Evolutionary conservation across 2,329 filamentous ascomycete species (phyloP), one percentile per base, ranked within the genome.

Genomic region (Neonectria faginata): DNA sequence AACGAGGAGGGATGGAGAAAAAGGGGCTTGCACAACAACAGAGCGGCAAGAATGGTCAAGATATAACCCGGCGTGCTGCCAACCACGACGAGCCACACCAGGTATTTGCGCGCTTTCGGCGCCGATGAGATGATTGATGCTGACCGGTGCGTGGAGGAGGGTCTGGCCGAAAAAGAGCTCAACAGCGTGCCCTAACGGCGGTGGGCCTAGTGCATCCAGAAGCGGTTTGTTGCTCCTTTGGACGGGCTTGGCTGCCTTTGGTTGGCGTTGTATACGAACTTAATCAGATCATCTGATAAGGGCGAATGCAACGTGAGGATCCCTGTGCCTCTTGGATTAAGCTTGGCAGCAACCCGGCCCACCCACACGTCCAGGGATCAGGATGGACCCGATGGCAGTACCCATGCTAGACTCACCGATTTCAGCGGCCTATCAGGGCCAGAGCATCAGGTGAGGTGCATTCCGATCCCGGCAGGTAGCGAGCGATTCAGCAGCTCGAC

Each of bases 221-320:
- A 62, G 50, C 62, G 60, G 55, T 47, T 31, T 42, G 48, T 53
- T 45, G 60, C 54, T 51, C 48, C 29, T 33, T 3, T 33, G 27
- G 29, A 51, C 18, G 29, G 61, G 39, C 22, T 60, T 44, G 44
- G 27, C 47, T 33, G 27, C 27, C 27, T 29, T 18, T 18, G 31
- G 48, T 20, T 14, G 48, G 48, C n/a, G 5, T 33, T 29, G 48
- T 36, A 33, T 51, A 22, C 48, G 48, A 20, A 51, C 29, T 31
- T 33, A 51, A 51, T 73, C 70, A 73, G 70, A 73, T 73, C 67
- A 73, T 73, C 70, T 70, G 70, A 73, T 73, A 73, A 73, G 65
- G 69, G 51, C 36, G 20, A 33, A 59, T 44, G 27, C 22, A 31
- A 18, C 29, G 27, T 31, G 29, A 51, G 12, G 11, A 12, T 22